Evolutionary conservation across 2,329 filamentous ascomycete genomes (phyloP).

Genomic region (Aspergillus novoparasiticus): DNA sequence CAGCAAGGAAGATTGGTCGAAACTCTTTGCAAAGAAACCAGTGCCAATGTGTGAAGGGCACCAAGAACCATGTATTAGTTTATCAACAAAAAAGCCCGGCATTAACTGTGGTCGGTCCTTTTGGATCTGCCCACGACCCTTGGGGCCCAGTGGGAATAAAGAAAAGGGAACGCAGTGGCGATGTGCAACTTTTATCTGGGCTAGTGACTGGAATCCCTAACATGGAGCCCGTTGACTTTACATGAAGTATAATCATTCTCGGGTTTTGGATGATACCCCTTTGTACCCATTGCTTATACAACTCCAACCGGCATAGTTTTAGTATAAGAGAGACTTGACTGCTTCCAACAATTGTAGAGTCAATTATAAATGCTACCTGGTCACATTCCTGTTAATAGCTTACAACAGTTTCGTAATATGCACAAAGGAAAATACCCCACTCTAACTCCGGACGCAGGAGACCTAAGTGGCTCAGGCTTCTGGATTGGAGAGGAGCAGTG

Average conservation of each 20-base stretch:
- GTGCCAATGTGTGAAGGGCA: slow-evolving; percentile 81
- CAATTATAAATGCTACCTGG: not conserved
- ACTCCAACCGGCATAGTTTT: not conserved
- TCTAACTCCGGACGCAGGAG: no score
- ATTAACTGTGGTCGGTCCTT: slow-evolving; percentile 72
- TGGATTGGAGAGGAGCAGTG: not conserved
- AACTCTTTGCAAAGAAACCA: slow-evolving; percentile 73
- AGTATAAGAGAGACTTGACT: not conserved
- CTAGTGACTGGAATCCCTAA: slow-evolving; percentile 60
- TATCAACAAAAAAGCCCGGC: slow-evolving; percentile 86
- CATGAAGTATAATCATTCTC: not conserved
- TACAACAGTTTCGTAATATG: not conserved
- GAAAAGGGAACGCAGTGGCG: slow-evolving; percentile 84
- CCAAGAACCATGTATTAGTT: slow-evolving; percentile 78
- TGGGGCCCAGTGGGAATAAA: slow-evolving; percentile 83
- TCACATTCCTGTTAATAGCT: not conserved
- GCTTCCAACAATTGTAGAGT: not conserved
- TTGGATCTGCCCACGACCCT: slow-evolving; percentile 72
- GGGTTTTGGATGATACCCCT: not conserved
- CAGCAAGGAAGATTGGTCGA: slow-evolving; percentile 82
- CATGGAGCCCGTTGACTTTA: not conserved
- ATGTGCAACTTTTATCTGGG: slow-evolving; percentile 80
- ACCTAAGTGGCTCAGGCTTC: no score
- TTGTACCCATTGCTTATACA: not conserved
- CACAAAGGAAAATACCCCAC: not conserved